Evolutionary conservation across 1,139 yeast species (phyloP).

Genomic region (Debaryomycetaceae sp.): DNA sequence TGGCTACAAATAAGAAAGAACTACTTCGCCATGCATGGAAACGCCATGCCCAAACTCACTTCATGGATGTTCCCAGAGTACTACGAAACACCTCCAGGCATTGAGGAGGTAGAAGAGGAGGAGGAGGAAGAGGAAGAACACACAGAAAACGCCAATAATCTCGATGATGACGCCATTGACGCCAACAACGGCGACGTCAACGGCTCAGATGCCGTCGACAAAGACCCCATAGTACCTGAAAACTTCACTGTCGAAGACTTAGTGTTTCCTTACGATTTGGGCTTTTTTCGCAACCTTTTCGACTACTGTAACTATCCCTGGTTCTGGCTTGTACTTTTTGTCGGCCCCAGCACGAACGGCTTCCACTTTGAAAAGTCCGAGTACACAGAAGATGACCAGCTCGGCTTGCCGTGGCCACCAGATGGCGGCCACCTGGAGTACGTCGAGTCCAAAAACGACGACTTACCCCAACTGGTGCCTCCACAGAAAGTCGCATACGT

Average conservation of each 20-base stretch:
- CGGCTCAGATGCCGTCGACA: slow-evolving; percentile 4
- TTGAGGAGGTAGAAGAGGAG: slow-evolving; percentile 12
- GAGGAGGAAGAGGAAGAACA: slow-evolving; percentile 7
- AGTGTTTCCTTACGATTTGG: slow-evolving; percentile 81
- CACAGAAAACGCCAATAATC: neutral
- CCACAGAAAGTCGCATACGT: slow-evolving; percentile 10
- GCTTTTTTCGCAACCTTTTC: slow-evolving; percentile 50
- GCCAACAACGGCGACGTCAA: neutral
- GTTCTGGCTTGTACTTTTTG: slow-evolving; percentile 72
- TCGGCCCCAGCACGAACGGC: slow-evolving; percentile 47
- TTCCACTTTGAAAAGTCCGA: slow-evolving; percentile 52
- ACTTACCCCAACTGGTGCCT: neutral
- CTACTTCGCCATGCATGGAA: slow-evolving; percentile 40
- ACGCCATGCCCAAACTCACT: slow-evolving; percentile 41
- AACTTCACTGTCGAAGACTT: slow-evolving; percentile 54
- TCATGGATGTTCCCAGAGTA: slow-evolving; percentile 41
- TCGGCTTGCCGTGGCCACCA: slow-evolving; percentile 83
- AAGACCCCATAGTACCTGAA: slow-evolving; percentile 15
- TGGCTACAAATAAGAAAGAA: slow-evolving; percentile 52
- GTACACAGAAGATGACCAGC: slow-evolving; percentile 52
- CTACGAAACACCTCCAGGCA: slow-evolving; percentile 3
- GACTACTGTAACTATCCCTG: slow-evolving; percentile 55
- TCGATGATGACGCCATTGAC: neutral
- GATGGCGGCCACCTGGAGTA: slow-evolving; percentile 61
- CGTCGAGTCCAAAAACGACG: slow-evolving; percentile 1